Base-by-base conservation (phyloP, 2,329 filamentous ascomycete species). In the Trichoderma harzianum region DNA sequence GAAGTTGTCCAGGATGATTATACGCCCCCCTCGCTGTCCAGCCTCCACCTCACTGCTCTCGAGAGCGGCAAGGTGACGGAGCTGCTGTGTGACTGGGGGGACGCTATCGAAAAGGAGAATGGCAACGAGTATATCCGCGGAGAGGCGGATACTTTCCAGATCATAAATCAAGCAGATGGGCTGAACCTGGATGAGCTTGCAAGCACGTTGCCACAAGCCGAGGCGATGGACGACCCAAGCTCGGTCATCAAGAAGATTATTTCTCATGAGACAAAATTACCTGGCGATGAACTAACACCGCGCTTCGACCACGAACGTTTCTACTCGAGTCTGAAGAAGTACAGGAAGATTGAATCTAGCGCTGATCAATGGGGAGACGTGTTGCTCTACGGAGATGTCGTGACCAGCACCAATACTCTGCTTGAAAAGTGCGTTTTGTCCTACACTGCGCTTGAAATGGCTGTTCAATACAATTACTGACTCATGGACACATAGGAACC, bases 331-430 rank as follows among this genome's bases (percentile, higher is more conserved):
- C 85, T 98, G 11, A 82, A 84, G 28, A 83, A 88, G 30, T 97
- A 94, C 78, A 89, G 92, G 67, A 75, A 77, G 32, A 79, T 79
- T 6, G 86, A 87, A 62, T 85, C 87, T 2, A 86, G 89, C 60
- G 86, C 89, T 0, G 84, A 88, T 4, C 83, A 88, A 28, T 98
- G 97, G 85, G 96, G 96, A 5, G 88, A 90, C 65, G 84, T 88
- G 65, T 81, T 99, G 4, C 84, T 98, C 74, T 98, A 98, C 78
- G 95, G 92, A 68, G 94, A 98, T 80, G 94, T 97, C 7, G 87
- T 98, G 18, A 98, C 95, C 3, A 97, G 94, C 79, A 99, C 96
- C 32, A 97, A 95, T 82, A 97, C 95, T 0, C 85, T 98, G 6
- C 86, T 98, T 7, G 96, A 98, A 78, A 97, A 96, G 92, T 93